A percentile compares a stretch with the other conserved stretches of the same genome.
phyloP scores from a whole-genome alignment of 169 alveolate species.

The Cryptosporidium parvum region DNA sequence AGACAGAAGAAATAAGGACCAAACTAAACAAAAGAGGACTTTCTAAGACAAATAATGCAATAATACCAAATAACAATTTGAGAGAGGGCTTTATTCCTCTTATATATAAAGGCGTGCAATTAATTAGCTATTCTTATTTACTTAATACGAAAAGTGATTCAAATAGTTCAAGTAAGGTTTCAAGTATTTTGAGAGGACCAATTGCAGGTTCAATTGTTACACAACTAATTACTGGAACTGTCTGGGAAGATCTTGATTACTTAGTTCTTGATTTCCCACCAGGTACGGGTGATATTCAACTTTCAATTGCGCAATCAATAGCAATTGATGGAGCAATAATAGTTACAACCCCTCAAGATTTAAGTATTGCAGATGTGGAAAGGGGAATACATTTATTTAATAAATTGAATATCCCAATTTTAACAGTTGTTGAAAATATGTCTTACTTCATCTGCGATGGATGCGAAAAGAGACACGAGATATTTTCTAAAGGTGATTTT shows the following conservation, averaged over 20 bases:
- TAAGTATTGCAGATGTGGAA: conserved; percentile 93
- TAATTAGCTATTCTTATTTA: conserved; percentile 87
- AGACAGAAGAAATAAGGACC: neutral
- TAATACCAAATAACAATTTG: conserved; percentile 82
- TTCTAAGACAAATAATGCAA: conserved; percentile 54
- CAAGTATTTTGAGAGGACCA: conserved; percentile 94
- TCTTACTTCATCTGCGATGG: conserved; percentile 91
- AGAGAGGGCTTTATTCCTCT: conserved; percentile 82
- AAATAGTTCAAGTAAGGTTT: conserved; percentile 18
- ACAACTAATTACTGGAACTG: conserved; percentile 90
- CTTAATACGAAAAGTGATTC: conserved; percentile 47
- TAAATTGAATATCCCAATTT: conserved; percentile 91
- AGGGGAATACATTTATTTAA: conserved; percentile 95
- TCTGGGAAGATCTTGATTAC: conserved; percentile 98
- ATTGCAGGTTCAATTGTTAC: conserved; percentile 92
- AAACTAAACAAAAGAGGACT: conserved; percentile 16
- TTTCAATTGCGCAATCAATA: conserved; percentile 94
- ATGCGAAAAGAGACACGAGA: conserved; percentile 89
- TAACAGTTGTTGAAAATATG: conserved; percentile 96
- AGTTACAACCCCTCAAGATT: conserved; percentile 94
- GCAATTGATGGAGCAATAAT: conserved; percentile 91
- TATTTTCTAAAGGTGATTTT: conserved; percentile 89
- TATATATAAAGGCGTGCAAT: conserved; percentile 88
- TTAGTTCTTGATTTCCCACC: conserved; percentile 99
- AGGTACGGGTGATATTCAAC: conserved; percentile 99